phyloP scores from a whole-genome alignment of 495 filamentous ascomycete genomes.

The Trichoderma reesei region DNA sequence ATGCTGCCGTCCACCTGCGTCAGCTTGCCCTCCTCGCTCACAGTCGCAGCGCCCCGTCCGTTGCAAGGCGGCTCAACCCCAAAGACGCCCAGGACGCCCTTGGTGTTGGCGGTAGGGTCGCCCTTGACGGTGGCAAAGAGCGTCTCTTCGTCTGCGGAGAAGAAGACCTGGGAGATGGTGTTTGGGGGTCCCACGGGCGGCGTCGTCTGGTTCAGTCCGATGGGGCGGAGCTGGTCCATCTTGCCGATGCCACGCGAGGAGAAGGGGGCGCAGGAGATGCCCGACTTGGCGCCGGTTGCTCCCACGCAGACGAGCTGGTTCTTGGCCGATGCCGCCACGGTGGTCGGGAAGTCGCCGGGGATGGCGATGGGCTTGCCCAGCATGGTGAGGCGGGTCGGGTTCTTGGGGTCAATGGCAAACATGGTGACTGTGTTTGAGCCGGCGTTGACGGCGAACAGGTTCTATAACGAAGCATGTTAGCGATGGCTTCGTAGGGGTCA shows the following conservation, averaged over 20 bases:
- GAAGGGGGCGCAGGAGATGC: conserved; percentile 43
- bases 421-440: conserved; percentile 48
- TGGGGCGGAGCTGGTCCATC: conserved; percentile 33
- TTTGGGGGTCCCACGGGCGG: conserved; percentile 46
- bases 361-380: conserved; percentile 24
- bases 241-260: conserved; percentile 27
- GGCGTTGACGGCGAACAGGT: conserved; percentile 50
- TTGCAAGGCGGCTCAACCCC: conserved; percentile 22
- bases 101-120: conserved; percentile 38
- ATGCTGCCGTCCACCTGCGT: conserved; percentile 38
- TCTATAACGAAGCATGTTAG: conserved; percentile 17
- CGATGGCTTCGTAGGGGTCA: not conserved
- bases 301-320: conserved; percentile 44
- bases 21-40: conserved; percentile 18
- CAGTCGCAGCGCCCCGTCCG: conserved; percentile 12
- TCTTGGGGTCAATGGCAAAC: conserved; percentile 35
- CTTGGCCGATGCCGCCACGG: conserved; percentile 41
- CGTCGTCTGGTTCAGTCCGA: conserved; percentile 39
- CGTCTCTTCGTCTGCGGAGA: conserved; percentile 40
- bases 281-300: conserved; percentile 41
- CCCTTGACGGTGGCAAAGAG: conserved; percentile 51
- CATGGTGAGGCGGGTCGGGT: conserved; percentile 31
- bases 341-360: conserved; percentile 48
- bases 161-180: conserved; percentile 46
- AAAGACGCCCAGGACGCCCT: conserved; percentile 44